Conservation (phyloP, 83 land plant species). For the Diphasiastrum complanatum region DNA sequence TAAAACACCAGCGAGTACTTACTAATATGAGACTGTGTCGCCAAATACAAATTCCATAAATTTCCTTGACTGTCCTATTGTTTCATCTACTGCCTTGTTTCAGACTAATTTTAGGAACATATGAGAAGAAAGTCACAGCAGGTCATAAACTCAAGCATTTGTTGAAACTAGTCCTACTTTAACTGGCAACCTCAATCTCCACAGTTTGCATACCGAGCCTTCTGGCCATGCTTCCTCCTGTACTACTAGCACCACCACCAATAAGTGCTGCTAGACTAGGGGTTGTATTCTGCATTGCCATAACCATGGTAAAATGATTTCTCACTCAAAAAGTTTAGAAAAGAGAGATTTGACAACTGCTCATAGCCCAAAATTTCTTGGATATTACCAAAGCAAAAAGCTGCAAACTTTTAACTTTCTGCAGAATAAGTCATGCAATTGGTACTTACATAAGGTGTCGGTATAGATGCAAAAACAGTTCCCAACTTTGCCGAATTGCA, state of each 20-base stretch:
- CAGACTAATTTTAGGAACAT: no score
- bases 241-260: conserved; percentile 65
- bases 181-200: no score
- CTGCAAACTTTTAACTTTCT: background rate
- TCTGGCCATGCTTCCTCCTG: conserved; percentile 68
- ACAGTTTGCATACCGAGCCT: conserved; percentile 43
- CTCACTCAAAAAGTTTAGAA: background rate
- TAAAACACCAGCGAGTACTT: no score
- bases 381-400: background rate
- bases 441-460: conserved; percentile 23
- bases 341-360: background rate
- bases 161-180: background rate
- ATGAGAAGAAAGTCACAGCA: background rate
- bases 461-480: conserved; percentile 21
- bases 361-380: background rate
- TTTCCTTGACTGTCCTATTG: no score
- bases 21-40: no score
- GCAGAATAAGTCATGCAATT: background rate
- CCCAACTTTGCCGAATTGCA: conserved; percentile 28
- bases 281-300: conserved; percentile 51
- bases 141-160: no score
- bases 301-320: no score
- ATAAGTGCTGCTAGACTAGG: conserved; percentile 49
- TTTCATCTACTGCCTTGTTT: no score
- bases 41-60: no score